A percentile compares a stretch with the other conserved stretches of the same genome.
Conservation (phyloP, 306 rosid species). For the Lathyrus tuberosus region DNA sequence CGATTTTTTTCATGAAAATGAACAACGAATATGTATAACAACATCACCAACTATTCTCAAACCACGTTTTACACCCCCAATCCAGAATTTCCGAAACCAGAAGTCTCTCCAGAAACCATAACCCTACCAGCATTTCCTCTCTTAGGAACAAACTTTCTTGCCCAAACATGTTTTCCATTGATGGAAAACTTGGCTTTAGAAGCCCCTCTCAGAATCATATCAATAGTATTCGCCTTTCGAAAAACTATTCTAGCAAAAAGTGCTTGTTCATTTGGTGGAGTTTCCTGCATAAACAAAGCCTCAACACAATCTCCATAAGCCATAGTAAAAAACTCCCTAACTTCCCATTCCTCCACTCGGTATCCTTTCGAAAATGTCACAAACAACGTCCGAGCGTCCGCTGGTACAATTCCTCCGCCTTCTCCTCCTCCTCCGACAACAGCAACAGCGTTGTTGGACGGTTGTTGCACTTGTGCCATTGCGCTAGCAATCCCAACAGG, state of each 20-base stretch:
- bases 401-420: background rate
- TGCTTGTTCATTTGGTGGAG: slow-evolving; percentile 47
- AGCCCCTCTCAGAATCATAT: slow-evolving; percentile 52
- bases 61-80: background rate
- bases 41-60: background rate
- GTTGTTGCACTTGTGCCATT: background rate
- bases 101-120: background rate
- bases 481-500: background rate
- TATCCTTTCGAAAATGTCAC: slow-evolving; percentile 80
- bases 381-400: slow-evolving; percentile 67
- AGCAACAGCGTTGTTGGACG: background rate
- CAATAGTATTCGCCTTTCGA: slow-evolving; percentile 37
- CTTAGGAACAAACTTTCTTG: slow-evolving; percentile 56
- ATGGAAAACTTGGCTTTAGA: slow-evolving; percentile 60
- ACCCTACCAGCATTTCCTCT: background rate
- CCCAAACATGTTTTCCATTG: slow-evolving; percentile 83
- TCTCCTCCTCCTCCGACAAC: background rate
- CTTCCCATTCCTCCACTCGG: slow-evolving; percentile 60
- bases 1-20: background rate
- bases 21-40: background rate
- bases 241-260: slow-evolving; percentile 71
- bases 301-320: slow-evolving; percentile 63
- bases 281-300: slow-evolving; percentile 67
- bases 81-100: background rate
- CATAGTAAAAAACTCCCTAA: slow-evolving; percentile 48